Conservation (phyloP, 2,329 filamentous ascomycete species). For the Fusarium globosum region DNA sequence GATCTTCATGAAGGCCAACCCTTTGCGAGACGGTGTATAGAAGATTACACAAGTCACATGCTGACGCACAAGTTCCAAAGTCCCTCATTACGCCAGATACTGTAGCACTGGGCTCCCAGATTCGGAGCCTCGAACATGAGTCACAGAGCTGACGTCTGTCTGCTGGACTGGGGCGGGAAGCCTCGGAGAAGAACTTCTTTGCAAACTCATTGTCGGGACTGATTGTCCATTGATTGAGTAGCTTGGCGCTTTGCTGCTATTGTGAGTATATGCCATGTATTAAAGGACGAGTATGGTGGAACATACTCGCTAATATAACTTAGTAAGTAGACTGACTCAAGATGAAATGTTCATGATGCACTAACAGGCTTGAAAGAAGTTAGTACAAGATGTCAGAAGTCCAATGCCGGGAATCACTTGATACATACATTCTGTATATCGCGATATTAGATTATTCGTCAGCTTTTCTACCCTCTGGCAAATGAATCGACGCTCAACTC, state of each 20-base stretch:
- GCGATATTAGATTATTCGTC: not conserved
- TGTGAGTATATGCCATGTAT: not conserved
- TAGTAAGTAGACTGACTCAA: not conserved
- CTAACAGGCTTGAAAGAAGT: not conserved
- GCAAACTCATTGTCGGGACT: not conserved
- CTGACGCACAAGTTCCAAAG: not conserved
- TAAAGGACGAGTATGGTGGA: not conserved
- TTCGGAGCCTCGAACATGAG: not conserved
- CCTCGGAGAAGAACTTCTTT: not conserved
- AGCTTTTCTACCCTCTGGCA: not conserved
- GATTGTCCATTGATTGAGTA: not conserved
- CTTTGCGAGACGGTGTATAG: not conserved
- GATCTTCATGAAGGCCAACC: not conserved
- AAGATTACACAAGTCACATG: not conserved
- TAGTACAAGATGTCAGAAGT: not conserved
- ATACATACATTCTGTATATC: not conserved
- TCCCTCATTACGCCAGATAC: not conserved
- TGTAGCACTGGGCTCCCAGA: not conserved
- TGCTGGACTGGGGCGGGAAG: accelerated
- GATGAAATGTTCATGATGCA: not conserved
- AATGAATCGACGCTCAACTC: not conserved
- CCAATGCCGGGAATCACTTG: accelerated
- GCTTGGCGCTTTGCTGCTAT: not conserved
- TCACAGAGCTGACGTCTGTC: not conserved
- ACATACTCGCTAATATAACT: not conserved